These are phyloP conservation scores for Penicillium canescens DNA, from an alignment of 495 filamentous ascomycete genomes.

Conservation along the genomic window DNA sequence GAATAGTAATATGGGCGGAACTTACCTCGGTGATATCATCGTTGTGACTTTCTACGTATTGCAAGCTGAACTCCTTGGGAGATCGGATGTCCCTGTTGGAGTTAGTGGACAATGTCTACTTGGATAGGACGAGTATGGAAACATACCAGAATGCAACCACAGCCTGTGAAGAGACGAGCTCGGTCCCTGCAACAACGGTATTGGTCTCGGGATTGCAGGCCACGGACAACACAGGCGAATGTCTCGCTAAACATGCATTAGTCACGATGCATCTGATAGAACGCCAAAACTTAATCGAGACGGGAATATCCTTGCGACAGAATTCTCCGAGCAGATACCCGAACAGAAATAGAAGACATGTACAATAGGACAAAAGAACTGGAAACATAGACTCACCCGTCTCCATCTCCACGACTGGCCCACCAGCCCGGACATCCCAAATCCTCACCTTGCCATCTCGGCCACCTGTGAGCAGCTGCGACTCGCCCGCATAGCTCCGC, in stretches of 20 bases:
- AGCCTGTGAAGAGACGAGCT: conserved; percentile 71
- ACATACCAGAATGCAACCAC: conserved; percentile 73
- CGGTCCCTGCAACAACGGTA: conserved; percentile 73
- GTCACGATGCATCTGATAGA: background rate
- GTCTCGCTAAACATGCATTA: conserved; percentile 32
- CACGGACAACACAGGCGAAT: conserved; percentile 65
- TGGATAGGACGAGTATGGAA: conserved; percentile 1
- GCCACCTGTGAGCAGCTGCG: conserved; percentile 45
- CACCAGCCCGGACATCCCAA: conserved; percentile 46
- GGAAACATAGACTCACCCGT: conserved; percentile 35
- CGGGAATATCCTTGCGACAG: conserved; percentile 3
- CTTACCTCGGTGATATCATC: conserved; percentile 85
- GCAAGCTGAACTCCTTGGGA: conserved; percentile 47
- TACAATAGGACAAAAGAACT: conserved; percentile 6
- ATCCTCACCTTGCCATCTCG: conserved; percentile 48
- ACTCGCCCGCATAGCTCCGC: conserved; percentile 30
- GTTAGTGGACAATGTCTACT: conserved; percentile 30
- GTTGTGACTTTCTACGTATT: conserved; percentile 85
- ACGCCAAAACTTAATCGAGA: background rate
- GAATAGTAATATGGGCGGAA: background rate
- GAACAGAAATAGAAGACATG: conserved; percentile 2
- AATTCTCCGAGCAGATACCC: background rate
- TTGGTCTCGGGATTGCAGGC: conserved; percentile 58
- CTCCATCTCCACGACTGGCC: conserved; percentile 37
- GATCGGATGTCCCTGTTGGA: conserved; percentile 68